Evolutionary conservation across 1,139 yeast species (phyloP).

Genomic region (Magnusiomyces suaveolens): DNA sequence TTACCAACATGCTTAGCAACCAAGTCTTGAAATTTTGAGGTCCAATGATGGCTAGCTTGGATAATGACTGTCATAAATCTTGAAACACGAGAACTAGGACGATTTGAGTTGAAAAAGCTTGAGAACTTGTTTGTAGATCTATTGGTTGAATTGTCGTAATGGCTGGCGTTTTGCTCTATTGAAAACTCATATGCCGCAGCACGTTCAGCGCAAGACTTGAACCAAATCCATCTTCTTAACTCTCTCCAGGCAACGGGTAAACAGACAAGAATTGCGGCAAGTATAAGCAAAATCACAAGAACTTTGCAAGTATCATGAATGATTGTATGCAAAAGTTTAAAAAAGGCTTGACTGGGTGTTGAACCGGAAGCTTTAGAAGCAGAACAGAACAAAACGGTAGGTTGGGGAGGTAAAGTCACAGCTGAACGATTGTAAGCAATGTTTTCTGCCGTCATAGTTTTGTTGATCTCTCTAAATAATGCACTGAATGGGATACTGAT

Average conservation of each 20-base stretch:
- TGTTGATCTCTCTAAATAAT: constrained; percentile 37
- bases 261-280: constrained; percentile 35
- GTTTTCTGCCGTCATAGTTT: constrained; percentile 9
- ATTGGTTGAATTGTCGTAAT: neutral
- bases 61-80: constrained; percentile 2
- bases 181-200: constrained; percentile 14
- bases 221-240: constrained; percentile 42
- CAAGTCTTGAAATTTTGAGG: constrained; percentile 8
- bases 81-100: neutral
- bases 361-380: constrained; percentile 6
- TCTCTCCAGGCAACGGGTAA: constrained; percentile 40
- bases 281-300: constrained; percentile 35
- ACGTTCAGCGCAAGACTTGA: constrained; percentile 25
- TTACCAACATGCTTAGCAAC: constrained; percentile 8
- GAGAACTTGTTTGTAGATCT: neutral
- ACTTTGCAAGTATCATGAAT: constrained; percentile 34
- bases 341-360: constrained; percentile 27
- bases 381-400: constrained; percentile 23
- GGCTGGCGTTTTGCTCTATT: neutral
- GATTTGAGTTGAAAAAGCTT: neutral
- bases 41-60: constrained; percentile 11
- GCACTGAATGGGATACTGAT: constrained; percentile 47
- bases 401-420: constrained; percentile 25
- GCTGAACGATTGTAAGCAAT: constrained; percentile 16
- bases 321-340: constrained; percentile 25